phyloP scores from a whole-genome alignment of 371 early-diverging fungal species.

The Blakeslea trispora region DNA sequence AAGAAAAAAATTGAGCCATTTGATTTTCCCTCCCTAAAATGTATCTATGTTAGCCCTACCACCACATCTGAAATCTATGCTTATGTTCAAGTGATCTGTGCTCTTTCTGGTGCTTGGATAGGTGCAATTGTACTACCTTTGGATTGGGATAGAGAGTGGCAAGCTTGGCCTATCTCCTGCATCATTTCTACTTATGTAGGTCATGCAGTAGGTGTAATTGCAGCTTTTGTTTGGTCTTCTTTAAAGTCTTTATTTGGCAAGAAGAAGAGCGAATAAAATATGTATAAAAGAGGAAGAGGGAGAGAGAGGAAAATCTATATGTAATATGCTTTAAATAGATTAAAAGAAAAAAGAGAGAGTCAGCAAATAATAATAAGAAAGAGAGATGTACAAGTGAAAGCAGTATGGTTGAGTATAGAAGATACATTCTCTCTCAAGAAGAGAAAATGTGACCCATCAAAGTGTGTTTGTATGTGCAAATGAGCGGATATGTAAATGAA shows the following conservation, averaged over 20 bases:
- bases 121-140: slow-evolving; percentile 53
- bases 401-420: too few relatives aligned
- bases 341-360: neutral
- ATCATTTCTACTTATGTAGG: slow-evolving; percentile 50
- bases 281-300: too few relatives aligned
- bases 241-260: slow-evolving; percentile 42
- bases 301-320: too few relatives aligned
- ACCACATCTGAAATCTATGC: slow-evolving; percentile 46
- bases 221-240: slow-evolving; percentile 47
- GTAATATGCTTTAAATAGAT: too few relatives aligned
- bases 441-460: too few relatives aligned
- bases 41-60: slow-evolving; percentile 45
- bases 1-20: neutral
- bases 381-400: slow-evolving; percentile 11
- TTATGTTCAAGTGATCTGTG: slow-evolving; percentile 45
- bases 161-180: slow-evolving; percentile 56
- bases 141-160: slow-evolving; percentile 58
- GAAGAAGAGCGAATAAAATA: slow-evolving; percentile 43
- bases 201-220: slow-evolving; percentile 45
- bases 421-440: too few relatives aligned
- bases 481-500: slow-evolving; percentile 1
- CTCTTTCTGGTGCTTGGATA: slow-evolving; percentile 53
- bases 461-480: too few relatives aligned
- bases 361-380: slow-evolving; percentile 1
- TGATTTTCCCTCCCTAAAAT: too few relatives aligned